Evolutionary conservation across 345 rosid genomes (phyloP).

Genomic region (Eucalyptus tenuipes): DNA sequence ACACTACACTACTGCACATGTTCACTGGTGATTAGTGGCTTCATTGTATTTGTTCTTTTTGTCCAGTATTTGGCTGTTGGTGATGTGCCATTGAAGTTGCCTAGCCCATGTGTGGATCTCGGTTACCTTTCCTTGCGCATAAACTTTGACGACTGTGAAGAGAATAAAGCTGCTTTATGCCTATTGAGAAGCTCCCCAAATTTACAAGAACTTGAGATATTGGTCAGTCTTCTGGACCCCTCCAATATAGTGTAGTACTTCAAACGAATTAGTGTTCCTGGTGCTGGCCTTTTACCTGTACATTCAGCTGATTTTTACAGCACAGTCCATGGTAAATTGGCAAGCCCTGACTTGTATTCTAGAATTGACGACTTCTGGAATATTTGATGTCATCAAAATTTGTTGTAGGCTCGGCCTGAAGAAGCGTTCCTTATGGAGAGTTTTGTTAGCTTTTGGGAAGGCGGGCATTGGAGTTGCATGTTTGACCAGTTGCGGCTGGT

Average conservation of each 20-base stretch:
- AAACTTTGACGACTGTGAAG: constrained; percentile 48
- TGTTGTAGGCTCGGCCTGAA: constrained; percentile 42
- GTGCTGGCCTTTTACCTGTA: neutral
- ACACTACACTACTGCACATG: neutral
- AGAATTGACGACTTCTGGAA: neutral
- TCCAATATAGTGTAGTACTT: neutral
- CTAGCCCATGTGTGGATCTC: constrained; percentile 40
- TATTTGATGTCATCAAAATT: neutral
- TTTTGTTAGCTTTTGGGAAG: constrained; percentile 24
- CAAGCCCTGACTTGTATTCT: neutral
- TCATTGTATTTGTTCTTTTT: neutral
- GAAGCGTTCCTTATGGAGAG: constrained; percentile 10
- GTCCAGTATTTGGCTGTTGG: constrained; percentile 54
- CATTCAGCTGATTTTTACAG: neutral
- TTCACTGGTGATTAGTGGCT: neutral
- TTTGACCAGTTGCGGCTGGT: constrained; percentile 38
- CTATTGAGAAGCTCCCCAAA: constrained; percentile 53
- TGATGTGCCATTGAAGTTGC: constrained; percentile 35
- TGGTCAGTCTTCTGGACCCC: constrained; percentile 17
- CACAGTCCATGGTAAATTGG: neutral
- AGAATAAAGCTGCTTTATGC: constrained; percentile 46
- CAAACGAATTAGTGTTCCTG: neutral
- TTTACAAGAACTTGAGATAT: constrained; percentile 52
- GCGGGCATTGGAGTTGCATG: constrained; percentile 22
- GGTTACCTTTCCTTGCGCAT: constrained; percentile 49